Conservation (phyloP, 441 rosid genomes). For the Jatropha podagrica region DNA sequence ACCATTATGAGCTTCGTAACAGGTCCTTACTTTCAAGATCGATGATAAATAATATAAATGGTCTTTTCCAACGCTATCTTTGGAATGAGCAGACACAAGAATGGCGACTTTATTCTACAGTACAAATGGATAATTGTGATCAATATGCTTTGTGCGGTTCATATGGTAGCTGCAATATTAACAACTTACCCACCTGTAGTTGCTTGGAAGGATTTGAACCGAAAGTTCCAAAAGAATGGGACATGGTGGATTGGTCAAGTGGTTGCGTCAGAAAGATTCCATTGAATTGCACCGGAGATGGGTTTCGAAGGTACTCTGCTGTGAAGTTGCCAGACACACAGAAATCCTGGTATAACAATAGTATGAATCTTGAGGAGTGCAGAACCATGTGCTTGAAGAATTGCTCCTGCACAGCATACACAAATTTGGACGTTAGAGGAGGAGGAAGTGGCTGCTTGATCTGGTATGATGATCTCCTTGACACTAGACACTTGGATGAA, state of each 20-base stretch:
- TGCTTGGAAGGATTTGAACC: constrained; percentile 39
- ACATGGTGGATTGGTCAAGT: constrained; percentile 19
- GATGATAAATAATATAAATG: constrained; percentile 32
- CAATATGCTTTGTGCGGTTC: constrained; percentile 40
- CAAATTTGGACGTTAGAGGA: constrained; percentile 40
- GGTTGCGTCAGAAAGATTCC: constrained; percentile 25
- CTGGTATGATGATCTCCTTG: constrained; percentile 33
- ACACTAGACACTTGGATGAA: constrained; percentile 8
- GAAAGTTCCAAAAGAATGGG: constrained; percentile 11
- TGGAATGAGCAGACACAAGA: constrained; percentile 42
- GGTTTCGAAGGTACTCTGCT: constrained; percentile 22
- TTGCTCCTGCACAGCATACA: constrained; percentile 67
- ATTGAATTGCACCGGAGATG: constrained; percentile 28
- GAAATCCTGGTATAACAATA: constrained; percentile 29
- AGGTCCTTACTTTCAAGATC: background rate
- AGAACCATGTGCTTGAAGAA: constrained; percentile 39
- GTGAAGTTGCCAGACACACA: constrained; percentile 63
- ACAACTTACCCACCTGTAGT: constrained; percentile 29
- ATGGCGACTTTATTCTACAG: constrained; percentile 53
- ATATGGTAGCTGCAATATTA: constrained; percentile 14
- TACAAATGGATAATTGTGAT: constrained; percentile 3
- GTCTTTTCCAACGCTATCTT: constrained; percentile 42
- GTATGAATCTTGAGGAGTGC: constrained; percentile 52
- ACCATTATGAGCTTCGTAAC: constrained; percentile 25
- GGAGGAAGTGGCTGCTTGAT: constrained; percentile 50